phyloP scores from a whole-genome alignment of 2,329 filamentous ascomycete species.

The Paraphoma sp. region DNA sequence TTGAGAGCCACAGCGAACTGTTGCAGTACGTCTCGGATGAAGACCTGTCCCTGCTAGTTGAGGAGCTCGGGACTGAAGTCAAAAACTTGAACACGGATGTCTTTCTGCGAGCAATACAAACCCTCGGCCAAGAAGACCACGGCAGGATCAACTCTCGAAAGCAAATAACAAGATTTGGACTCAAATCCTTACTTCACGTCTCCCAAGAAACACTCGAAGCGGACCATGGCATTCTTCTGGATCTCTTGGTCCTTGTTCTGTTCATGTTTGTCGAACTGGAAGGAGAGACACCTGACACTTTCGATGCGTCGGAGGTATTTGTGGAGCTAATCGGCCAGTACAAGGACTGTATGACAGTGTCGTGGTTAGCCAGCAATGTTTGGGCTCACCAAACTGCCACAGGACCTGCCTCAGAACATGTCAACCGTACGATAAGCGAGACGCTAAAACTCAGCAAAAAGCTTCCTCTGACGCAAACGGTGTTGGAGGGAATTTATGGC shows the following conservation, averaged over 20 bases:
- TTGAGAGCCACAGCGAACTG: slow-evolving; percentile 82
- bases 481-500: slow-evolving; percentile 45
- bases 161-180: slow-evolving; percentile 75
- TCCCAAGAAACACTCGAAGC: slow-evolving; percentile 79
- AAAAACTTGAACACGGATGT: slow-evolving; percentile 57
- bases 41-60: slow-evolving; percentile 63
- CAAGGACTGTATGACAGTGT: slow-evolving; percentile 44
- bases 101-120: slow-evolving; percentile 60
- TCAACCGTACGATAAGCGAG: slow-evolving; percentile 34
- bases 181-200: slow-evolving; percentile 75
- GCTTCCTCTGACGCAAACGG: slow-evolving; percentile 44
- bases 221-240: slow-evolving; percentile 77
- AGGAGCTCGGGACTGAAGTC: slow-evolving; percentile 62
- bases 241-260: slow-evolving; percentile 80
- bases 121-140: slow-evolving; percentile 51
- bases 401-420: slow-evolving; percentile 32
- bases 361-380: slow-evolving; percentile 43
- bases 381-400: slow-evolving; percentile 42
- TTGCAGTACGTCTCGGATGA: slow-evolving; percentile 82
- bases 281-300: slow-evolving; percentile 73
- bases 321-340: slow-evolving; percentile 63
- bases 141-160: slow-evolving; percentile 50
- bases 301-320: slow-evolving; percentile 66
- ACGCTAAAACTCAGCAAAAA: slow-evolving; percentile 30
- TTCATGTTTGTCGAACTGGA: slow-evolving; percentile 76